A percentile compares a stretch with the other conserved stretches of the same genome.
These are phyloP conservation scores for Hirsutella minnesotensis DNA, from an alignment of 2,329 filamentous ascomycete species.

Conservation along the genomic window DNA sequence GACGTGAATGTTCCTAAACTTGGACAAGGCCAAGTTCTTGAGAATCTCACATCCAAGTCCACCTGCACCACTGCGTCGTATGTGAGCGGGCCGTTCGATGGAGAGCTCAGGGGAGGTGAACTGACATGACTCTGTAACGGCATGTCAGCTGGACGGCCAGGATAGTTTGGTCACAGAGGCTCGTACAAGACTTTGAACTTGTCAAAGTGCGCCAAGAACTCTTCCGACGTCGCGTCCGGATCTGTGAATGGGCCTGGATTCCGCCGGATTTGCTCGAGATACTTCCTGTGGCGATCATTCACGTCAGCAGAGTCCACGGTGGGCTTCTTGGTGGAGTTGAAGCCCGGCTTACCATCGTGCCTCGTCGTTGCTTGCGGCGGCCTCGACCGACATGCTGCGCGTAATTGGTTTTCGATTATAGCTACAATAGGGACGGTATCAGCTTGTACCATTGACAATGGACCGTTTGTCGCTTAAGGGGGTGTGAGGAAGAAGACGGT, in stretches of 20 bases:
- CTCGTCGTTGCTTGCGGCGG: slow-evolving; percentile 10
- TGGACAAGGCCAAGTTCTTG: slow-evolving; percentile 89
- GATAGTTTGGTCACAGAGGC: slow-evolving; percentile 2
- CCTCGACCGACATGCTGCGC: slow-evolving; percentile 6
- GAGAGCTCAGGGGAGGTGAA: slow-evolving; percentile 7
- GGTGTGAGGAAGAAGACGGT: background rate
- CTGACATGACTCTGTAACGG: slow-evolving; percentile 37
- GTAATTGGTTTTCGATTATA: slow-evolving; percentile 12
- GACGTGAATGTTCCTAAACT: slow-evolving; percentile 94
- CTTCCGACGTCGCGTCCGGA: slow-evolving; percentile 39
- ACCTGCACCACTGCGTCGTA: slow-evolving; percentile 62
- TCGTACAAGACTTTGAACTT: slow-evolving; percentile 64
- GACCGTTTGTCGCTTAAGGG: background rate
- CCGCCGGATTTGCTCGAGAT: slow-evolving; percentile 70
- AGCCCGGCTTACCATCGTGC: slow-evolving; percentile 21
- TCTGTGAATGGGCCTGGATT: slow-evolving; percentile 74
- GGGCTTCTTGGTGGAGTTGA: background rate
- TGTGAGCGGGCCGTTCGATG: too few species aligned
- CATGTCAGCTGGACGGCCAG: background rate
- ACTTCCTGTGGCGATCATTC: slow-evolving; percentile 46
- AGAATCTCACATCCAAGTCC: slow-evolving; percentile 93
- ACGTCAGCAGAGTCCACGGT: background rate
- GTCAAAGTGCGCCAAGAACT: slow-evolving; percentile 46
- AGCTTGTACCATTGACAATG: background rate
- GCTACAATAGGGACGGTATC: background rate